Percentiles rank a stretch among this genome's conserved stretches.
phyloP scores from a whole-genome alignment of 306 rosid species.

The Macrotyloma uniflorum region DNA sequence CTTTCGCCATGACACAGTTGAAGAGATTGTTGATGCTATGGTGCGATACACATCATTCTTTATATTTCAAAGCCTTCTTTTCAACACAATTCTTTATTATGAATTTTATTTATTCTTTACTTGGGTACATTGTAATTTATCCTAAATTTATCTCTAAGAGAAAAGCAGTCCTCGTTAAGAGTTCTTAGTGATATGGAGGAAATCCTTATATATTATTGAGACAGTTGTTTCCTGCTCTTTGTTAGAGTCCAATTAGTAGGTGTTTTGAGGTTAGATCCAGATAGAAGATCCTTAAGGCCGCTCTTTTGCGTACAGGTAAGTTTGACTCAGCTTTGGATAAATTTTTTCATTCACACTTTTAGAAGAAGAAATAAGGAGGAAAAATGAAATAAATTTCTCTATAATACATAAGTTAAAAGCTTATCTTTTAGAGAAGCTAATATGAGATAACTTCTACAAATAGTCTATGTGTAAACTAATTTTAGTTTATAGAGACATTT shows the following conservation, averaged over 20 bases:
- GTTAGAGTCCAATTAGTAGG: not conserved
- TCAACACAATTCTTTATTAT: not conserved
- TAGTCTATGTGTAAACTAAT: too few relatives aligned
- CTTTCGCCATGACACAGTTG: constrained; percentile 81
- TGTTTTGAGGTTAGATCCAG: not conserved
- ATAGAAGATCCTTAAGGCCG: not conserved
- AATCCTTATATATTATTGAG: not conserved
- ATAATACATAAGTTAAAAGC: too few relatives aligned
- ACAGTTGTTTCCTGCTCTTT: not conserved
- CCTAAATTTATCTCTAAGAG: not conserved
- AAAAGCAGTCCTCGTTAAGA: not conserved
- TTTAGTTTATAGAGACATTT: too few relatives aligned
- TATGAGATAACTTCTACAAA: too few relatives aligned
- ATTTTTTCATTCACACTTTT: too few relatives aligned
- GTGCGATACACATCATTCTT: constrained; percentile 49
- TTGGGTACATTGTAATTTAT: not conserved
- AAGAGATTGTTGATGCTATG: constrained; percentile 85
- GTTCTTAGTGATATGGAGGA: not conserved
- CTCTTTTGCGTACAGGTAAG: not conserved
- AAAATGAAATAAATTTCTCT: too few relatives aligned
- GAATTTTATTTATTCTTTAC: constrained; percentile 10
- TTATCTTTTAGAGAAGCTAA: too few relatives aligned
- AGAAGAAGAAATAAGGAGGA: too few relatives aligned
- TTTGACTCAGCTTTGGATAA: not conserved
- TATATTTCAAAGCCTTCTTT: constrained; percentile 12